These are phyloP conservation scores for Trichomonas vaginalis DNA, from an alignment of 208 protist species.

Conservation along the genomic window DNA sequence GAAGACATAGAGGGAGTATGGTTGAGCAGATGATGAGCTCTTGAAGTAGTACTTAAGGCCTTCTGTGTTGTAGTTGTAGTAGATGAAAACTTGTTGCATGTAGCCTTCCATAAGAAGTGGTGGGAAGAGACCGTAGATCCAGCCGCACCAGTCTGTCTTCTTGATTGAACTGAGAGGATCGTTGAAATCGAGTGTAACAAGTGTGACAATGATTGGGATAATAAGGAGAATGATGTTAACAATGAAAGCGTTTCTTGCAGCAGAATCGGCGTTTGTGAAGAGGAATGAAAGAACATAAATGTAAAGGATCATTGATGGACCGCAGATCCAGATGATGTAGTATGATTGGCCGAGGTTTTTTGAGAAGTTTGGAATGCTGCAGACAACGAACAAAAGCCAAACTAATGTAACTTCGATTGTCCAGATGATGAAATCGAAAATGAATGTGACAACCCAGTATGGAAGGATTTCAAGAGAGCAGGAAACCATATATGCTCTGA, in stretches of 20 bases:
- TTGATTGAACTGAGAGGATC: not conserved
- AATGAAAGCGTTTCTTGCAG: not conserved
- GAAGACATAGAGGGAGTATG: not conserved
- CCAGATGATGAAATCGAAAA: not conserved
- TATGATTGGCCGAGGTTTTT: not conserved
- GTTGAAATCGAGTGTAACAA: not conserved
- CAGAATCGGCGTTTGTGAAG: not conserved
- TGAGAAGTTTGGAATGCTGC: not conserved
- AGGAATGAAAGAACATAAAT: not conserved
- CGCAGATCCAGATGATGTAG: not conserved
- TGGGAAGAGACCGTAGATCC: not conserved
- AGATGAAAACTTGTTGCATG: not conserved
- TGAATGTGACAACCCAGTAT: slow-evolving; percentile 5
- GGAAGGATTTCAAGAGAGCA: not conserved
- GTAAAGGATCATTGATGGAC: not conserved
- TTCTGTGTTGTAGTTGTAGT: not conserved
- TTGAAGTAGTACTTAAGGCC: not conserved
- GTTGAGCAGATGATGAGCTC: not conserved
- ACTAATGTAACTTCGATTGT: not conserved
- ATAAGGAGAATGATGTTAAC: not conserved
- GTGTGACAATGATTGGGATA: not conserved
- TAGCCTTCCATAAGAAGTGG: not conserved
- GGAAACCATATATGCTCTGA: not conserved
- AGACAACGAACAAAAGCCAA: not conserved
- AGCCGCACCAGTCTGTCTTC: not conserved